Evolutionary conservation across 495 filamentous ascomycete genomes (phyloP).

Genomic region (Penicillium canescens): DNA sequence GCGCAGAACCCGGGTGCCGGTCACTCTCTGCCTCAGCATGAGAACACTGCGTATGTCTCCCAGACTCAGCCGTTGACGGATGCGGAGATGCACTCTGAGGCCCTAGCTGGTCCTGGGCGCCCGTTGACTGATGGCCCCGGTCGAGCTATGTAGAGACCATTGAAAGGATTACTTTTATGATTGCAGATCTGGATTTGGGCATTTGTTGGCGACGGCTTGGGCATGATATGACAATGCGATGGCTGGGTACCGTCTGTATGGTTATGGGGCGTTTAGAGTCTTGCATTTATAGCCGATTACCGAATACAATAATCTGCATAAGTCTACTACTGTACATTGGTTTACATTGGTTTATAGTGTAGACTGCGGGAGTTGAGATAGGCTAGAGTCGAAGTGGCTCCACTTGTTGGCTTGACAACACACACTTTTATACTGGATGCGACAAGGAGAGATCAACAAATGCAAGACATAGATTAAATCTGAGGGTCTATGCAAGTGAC

Average conservation of each 20-base stretch:
- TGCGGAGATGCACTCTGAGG: constrained; percentile 7
- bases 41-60: constrained; percentile 38
- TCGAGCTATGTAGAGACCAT: constrained; percentile 15
- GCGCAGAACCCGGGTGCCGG: constrained; percentile 24
- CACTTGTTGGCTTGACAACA: constrained; percentile 23
- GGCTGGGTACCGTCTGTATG: constrained; percentile 6
- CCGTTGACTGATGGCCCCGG: constrained; percentile 22
- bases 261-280: neutral
- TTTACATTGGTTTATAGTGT: too few species aligned
- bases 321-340: too few species aligned
- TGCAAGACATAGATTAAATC: constrained; percentile 26
- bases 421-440: neutral
- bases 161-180: constrained; percentile 9
- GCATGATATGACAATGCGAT: neutral
- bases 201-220: neutral
- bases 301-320: neutral
- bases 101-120: constrained; percentile 16
- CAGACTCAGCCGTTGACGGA: constrained; percentile 19
- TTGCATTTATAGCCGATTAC: neutral
- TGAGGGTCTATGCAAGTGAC: constrained; percentile 2
- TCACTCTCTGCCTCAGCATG: constrained; percentile 24
- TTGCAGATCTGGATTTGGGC: neutral
- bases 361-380: too few species aligned
- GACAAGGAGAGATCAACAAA: constrained; percentile 11
- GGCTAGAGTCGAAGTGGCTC: neutral